Percentiles rank a stretch among this genome's conserved stretches.
Evolutionary conservation across 2,329 filamentous ascomycete genomes (phyloP).

Genomic region (Hymenoscyphus occultus): DNA sequence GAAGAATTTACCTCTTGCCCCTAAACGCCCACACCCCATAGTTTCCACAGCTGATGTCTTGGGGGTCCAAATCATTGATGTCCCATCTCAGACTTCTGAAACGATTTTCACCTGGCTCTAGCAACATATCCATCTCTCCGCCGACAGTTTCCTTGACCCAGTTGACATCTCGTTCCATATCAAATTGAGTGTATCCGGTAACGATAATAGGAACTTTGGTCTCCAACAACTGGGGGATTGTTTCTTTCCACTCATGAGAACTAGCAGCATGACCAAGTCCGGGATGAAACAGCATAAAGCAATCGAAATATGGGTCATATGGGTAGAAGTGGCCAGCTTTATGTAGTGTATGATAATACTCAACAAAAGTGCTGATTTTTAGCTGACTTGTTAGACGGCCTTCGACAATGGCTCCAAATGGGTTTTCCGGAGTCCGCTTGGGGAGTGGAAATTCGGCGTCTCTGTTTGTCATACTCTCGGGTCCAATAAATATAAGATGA

Average conservation of each 20-base stretch:
- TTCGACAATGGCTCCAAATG: conserved; percentile 91
- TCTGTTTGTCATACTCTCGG: conserved; percentile 92
- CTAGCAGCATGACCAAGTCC: conserved; percentile 92
- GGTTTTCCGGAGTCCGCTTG: conserved; percentile 77
- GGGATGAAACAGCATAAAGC: conserved; percentile 94
- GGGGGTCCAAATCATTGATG: conserved; percentile 89
- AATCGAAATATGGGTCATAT: conserved; percentile 98
- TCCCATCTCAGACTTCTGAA: conserved; percentile 97
- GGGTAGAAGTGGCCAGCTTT: conserved; percentile 86
- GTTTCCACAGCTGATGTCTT: conserved; percentile 92
- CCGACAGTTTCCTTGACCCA: conserved; percentile 83
- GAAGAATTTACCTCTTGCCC: conserved; percentile 75
- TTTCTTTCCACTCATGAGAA: conserved; percentile 91
- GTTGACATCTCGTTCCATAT: conserved; percentile 88
- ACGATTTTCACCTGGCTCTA: conserved; percentile 89
- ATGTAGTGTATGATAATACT: conserved; percentile 97
- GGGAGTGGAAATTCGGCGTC: conserved; percentile 91
- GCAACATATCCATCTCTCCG: conserved; percentile 87
- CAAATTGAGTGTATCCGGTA: conserved; percentile 93
- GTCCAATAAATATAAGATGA: conserved; percentile 91
- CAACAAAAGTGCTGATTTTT: conserved; percentile 97
- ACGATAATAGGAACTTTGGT: conserved; percentile 94
- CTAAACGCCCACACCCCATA: conserved; percentile 97
- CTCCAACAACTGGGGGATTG: conserved; percentile 82
- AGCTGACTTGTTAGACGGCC: conserved; percentile 82